Evolutionary conservation across 1,284 basidiomycete genomes (phyloP).

Genomic region (Microbotryum saponariae): DNA sequence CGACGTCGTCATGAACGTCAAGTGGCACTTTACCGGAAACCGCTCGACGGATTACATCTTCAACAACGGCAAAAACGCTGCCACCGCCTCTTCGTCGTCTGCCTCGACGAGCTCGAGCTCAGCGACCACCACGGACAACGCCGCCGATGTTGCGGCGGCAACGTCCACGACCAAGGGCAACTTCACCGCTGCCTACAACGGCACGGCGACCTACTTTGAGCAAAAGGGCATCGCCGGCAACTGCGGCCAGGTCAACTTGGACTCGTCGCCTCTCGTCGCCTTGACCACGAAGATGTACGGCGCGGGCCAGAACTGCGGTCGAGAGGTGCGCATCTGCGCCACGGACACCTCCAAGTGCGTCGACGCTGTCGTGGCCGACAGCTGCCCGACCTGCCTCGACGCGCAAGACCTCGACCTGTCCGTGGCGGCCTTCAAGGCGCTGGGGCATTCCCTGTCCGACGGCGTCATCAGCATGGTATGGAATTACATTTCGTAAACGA

Average conservation of each 20-base stretch:
- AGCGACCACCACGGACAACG: too few relatives aligned
- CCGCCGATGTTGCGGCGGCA: too few relatives aligned
- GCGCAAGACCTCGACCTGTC: conserved; percentile 57
- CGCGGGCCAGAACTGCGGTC: conserved; percentile 1
- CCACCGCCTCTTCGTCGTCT: too few relatives aligned
- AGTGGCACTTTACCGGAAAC: conserved; percentile 25
- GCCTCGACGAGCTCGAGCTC: too few relatives aligned
- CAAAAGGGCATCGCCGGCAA: not conserved
- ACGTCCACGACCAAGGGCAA: too few relatives aligned
- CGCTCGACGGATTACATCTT: conserved; percentile 2
- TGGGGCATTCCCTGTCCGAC: conserved; percentile 41
- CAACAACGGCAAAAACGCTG: conserved; percentile 10
- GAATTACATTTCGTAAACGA: too few relatives aligned
- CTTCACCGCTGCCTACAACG: too few relatives aligned
- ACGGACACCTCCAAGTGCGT: not conserved
- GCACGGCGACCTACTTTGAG: not conserved
- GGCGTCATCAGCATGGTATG: too few relatives aligned
- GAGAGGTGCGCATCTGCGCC: not conserved
- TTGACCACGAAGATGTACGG: not conserved
- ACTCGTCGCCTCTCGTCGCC: not conserved
- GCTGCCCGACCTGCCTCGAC: conserved; percentile 1
- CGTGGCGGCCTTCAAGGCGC: conserved; percentile 58
- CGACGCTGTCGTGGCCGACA: not conserved
- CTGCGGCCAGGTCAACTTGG: not conserved
- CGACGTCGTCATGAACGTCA: conserved; percentile 18